These are phyloP conservation scores for Mercurialis annua DNA, from an alignment of 345 rosid genomes.

Conservation along the genomic window DNA sequence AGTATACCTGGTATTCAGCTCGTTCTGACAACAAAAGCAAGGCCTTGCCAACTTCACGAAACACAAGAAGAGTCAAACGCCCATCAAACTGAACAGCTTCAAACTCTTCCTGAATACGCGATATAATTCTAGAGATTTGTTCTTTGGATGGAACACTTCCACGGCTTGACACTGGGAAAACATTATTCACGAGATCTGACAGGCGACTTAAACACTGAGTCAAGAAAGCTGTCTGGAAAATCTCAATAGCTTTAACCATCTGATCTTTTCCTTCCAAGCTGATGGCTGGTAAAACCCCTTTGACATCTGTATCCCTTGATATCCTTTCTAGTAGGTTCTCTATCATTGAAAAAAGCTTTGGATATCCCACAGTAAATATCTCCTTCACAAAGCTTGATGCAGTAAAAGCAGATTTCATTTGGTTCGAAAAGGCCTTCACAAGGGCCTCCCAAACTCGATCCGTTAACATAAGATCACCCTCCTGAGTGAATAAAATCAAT, in stretches of 20 bases:
- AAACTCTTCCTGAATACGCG: slow-evolving; percentile 88
- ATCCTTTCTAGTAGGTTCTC: slow-evolving; percentile 90
- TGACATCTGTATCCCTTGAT: slow-evolving; percentile 72
- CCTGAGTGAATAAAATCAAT: slow-evolving; percentile 34
- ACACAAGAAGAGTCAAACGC: slow-evolving; percentile 82
- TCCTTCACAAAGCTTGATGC: slow-evolving; percentile 99
- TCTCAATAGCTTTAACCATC: slow-evolving; percentile 73
- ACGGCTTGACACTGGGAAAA: slow-evolving; percentile 88
- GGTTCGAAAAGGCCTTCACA: slow-evolving; percentile 84
- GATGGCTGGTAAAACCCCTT: slow-evolving; percentile 87
- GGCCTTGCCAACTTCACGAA: slow-evolving; percentile 84
- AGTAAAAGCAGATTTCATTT: slow-evolving; percentile 92
- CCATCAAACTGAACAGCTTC: slow-evolving; percentile 91
- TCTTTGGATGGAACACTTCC: slow-evolving; percentile 94
- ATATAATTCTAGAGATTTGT: slow-evolving; percentile 68
- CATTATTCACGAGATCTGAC: slow-evolving; percentile 82
- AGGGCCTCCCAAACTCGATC: slow-evolving; percentile 96
- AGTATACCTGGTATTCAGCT: slow-evolving; percentile 87
- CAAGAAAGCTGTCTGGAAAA: slow-evolving; percentile 91
- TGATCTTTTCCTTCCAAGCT: slow-evolving; percentile 68
- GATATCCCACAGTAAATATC: slow-evolving; percentile 84
- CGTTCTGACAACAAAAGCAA: slow-evolving; percentile 73
- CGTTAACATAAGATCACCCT: slow-evolving; percentile 75
- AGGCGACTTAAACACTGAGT: slow-evolving; percentile 69
- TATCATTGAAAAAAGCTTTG: slow-evolving; percentile 77